phyloP scores from a whole-genome alignment of 352 stramenopile species.

The Phytophthora aleatoria region DNA sequence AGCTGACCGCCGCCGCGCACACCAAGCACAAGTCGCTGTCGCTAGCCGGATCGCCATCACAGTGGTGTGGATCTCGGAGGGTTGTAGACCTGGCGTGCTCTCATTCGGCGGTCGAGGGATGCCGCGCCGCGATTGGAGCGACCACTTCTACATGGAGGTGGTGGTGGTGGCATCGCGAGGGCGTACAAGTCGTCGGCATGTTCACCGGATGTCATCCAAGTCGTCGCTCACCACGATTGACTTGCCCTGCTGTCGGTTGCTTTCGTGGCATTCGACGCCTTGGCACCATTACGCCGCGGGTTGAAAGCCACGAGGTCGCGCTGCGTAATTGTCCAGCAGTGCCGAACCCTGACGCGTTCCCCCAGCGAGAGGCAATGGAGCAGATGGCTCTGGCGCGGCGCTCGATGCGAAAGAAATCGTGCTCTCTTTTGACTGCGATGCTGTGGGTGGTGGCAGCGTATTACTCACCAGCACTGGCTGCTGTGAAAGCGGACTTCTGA shows the following conservation, averaged over 20 bases:
- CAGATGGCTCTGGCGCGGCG: too few relatives aligned
- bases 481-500: conserved; percentile 20
- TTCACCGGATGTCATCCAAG: conserved; percentile 8
- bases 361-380: background rate
- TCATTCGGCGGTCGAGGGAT: conserved; percentile 17
- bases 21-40: conserved; percentile 1
- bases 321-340: conserved; percentile 2
- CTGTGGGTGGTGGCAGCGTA: conserved; percentile 12
- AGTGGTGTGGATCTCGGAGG: conserved; percentile 8
- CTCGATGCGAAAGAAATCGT: conserved; percentile 34
- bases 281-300: conserved; percentile 1
- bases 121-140: conserved; percentile 9
- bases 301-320: conserved; percentile 3
- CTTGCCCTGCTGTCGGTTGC: conserved; percentile 19
- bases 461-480: conserved; percentile 15
- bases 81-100: conserved; percentile 16
- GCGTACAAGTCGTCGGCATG: background rate
- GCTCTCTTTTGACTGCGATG: conserved; percentile 3
- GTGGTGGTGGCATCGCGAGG: background rate
- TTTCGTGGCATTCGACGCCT: conserved; percentile 9
- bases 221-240: conserved; percentile 8
- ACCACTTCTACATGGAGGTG: conserved; percentile 18
- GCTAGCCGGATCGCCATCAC: conserved; percentile 8
- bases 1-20: background rate
- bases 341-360: background rate